Percentiles rank a stretch among this genome's conserved stretches.
Conservation (phyloP, 1,284 basidiomycete genomes). For the Rhizoctonia solani region DNA sequence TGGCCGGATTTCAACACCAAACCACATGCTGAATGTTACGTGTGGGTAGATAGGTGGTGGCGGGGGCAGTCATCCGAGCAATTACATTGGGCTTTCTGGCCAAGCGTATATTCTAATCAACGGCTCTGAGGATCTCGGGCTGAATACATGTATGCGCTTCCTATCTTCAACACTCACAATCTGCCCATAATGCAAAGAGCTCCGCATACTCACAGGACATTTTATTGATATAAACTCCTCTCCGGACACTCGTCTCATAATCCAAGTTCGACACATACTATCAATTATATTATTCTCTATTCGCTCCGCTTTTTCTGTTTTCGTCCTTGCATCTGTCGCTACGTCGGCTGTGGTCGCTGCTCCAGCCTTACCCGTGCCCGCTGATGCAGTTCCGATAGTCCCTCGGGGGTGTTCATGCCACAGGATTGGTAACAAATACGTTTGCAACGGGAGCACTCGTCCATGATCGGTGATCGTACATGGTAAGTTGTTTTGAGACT, state of each 20-base stretch:
- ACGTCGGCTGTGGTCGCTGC: neutral
- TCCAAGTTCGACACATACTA: neutral
- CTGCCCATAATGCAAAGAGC: too few relatives aligned
- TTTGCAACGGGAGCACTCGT: neutral
- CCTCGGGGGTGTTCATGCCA: conserved; percentile 15
- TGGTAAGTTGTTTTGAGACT: neutral
- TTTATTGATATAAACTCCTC: too few relatives aligned
- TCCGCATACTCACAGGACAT: too few relatives aligned
- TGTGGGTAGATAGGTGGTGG: neutral
- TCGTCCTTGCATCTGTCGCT: conserved; percentile 33
- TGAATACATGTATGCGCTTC: too few relatives aligned
- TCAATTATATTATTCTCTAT: conserved; percentile 38
- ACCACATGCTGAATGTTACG: neutral
- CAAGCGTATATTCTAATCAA: too few relatives aligned
- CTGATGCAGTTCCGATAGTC: conserved; percentile 1
- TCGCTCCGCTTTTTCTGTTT: conserved; percentile 40
- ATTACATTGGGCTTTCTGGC: too few relatives aligned
- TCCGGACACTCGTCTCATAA: neutral
- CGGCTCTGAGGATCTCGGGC: too few relatives aligned
- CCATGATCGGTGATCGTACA: neutral
- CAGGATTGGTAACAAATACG: neutral
- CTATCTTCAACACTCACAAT: too few relatives aligned
- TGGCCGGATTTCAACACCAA: too few relatives aligned
- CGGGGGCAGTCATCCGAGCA: too few relatives aligned
- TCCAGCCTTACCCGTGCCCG: too few relatives aligned